These are phyloP conservation scores for Sequoia sempervirens DNA, from an alignment of 75 land plant genomes.

Conservation along the genomic window DNA sequence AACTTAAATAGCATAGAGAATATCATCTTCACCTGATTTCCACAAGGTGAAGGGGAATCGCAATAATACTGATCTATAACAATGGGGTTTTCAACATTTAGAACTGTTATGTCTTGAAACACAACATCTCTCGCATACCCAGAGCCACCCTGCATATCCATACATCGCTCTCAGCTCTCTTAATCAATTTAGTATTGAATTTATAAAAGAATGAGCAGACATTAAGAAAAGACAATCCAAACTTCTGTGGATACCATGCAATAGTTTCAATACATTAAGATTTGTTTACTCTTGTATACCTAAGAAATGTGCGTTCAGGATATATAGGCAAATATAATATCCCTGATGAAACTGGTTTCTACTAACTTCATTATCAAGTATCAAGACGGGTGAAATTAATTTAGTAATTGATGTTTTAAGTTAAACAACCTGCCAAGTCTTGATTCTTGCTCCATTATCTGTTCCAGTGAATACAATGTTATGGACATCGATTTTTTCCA, in stretches of 20 bases:
- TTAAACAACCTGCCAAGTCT: slow-evolving; percentile 48
- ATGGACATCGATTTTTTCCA: slow-evolving; percentile 32
- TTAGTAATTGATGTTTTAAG: background rate
- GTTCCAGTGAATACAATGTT: slow-evolving; percentile 36
- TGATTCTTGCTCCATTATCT: slow-evolving; percentile 58
- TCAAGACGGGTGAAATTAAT: background rate
- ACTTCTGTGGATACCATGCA: background rate
- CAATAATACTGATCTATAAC: slow-evolving; percentile 73
- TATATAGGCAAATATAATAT: background rate
- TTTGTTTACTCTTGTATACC: background rate
- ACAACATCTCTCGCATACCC: slow-evolving; percentile 35
- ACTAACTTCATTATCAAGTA: background rate
- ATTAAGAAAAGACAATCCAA: background rate
- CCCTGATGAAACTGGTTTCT: no score
- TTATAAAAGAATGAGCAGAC: background rate
- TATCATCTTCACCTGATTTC: background rate
- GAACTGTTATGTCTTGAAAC: slow-evolving; percentile 49
- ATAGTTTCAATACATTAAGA: background rate
- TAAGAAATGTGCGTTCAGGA: no score
- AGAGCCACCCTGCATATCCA: slow-evolving; percentile 21
- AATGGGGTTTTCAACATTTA: slow-evolving; percentile 52
- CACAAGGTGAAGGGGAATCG: slow-evolving; percentile 15
- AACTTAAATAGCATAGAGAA: background rate
- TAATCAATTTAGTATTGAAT: background rate
- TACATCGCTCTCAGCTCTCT: background rate